A percentile compares a stretch with the other conserved stretches of the same genome.
These are phyloP conservation scores for Phytophthora uliginosa DNA, from an alignment of 352 stramenopile genomes.

Conservation along the genomic window DNA sequence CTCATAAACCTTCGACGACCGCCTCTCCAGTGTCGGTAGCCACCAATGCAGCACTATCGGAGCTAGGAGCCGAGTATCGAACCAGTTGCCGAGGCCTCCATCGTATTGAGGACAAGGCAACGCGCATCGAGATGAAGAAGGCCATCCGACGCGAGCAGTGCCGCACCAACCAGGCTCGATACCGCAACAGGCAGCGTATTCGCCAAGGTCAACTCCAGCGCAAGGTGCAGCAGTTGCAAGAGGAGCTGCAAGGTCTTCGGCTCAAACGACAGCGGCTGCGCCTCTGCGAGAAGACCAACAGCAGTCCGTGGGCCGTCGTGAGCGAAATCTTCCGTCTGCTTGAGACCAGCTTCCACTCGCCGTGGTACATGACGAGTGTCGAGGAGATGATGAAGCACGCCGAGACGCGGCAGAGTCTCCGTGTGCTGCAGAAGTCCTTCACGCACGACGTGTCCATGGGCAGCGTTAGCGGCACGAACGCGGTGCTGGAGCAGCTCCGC, in stretches of 20 bases:
- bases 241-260: constrained; percentile 15
- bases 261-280: constrained; percentile 9
- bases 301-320: constrained; percentile 19
- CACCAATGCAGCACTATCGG: background rate
- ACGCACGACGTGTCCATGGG: constrained; percentile 17
- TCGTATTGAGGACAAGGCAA: background rate
- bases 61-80: background rate
- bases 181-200: constrained; percentile 18
- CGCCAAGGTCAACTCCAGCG: background rate
- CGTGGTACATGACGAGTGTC: constrained; percentile 20
- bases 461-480: constrained; percentile 8
- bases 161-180: constrained; percentile 33
- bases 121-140: constrained; percentile 10
- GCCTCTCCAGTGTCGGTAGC: background rate
- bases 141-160: constrained; percentile 26
- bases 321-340: constrained; percentile 20
- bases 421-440: constrained; percentile 6
- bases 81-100: background rate
- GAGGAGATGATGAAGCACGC: constrained; percentile 16
- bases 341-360: constrained; percentile 16
- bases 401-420: constrained; percentile 5
- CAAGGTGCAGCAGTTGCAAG: constrained; percentile 8
- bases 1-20: background rate
- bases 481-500: constrained; percentile 17
- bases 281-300: background rate